Evolutionary conservation across 371 early-diverging fungal genomes (phyloP).

Genomic region (Mortierella sp.): DNA sequence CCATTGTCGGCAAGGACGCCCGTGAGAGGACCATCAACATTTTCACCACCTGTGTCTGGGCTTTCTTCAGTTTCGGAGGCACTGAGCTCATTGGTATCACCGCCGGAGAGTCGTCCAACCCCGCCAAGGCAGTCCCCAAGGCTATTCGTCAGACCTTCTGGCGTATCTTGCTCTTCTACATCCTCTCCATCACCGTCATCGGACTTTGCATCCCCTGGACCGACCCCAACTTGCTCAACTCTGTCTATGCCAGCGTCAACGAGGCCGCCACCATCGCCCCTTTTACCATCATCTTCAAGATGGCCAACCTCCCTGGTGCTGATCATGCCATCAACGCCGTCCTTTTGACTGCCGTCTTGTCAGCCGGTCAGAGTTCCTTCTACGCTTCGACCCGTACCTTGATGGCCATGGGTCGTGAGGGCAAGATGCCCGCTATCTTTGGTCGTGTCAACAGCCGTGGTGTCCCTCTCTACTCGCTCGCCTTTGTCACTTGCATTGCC

Average conservation of each 20-base stretch:
- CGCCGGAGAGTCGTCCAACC: slow-evolving; percentile 81
- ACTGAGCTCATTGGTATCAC: slow-evolving; percentile 86
- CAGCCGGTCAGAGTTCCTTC: slow-evolving; percentile 80
- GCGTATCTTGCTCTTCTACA: slow-evolving; percentile 80
- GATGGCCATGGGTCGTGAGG: slow-evolving; percentile 72
- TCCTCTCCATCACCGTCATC: slow-evolving; percentile 76
- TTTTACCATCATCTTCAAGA: slow-evolving; percentile 78
- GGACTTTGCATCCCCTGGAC: slow-evolving; percentile 79
- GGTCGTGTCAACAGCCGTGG: slow-evolving; percentile 70
- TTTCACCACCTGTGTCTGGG: slow-evolving; percentile 80
- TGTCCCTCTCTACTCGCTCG: slow-evolving; percentile 72
- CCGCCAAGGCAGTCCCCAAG: slow-evolving; percentile 78
- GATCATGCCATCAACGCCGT: slow-evolving; percentile 84
- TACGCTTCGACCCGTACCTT: slow-evolving; percentile 83
- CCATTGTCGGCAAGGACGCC: slow-evolving; percentile 76
- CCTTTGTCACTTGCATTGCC: slow-evolving; percentile 70
- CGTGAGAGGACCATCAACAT: slow-evolving; percentile 63
- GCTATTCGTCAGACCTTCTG: slow-evolving; percentile 80
- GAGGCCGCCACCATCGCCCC: slow-evolving; percentile 72
- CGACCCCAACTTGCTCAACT: slow-evolving; percentile 64
- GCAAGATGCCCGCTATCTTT: slow-evolving; percentile 75
- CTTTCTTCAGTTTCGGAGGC: slow-evolving; percentile 91
- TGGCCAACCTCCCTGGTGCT: slow-evolving; percentile 76
- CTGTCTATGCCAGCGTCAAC: slow-evolving; percentile 43
- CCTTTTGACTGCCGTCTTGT: slow-evolving; percentile 74